phyloP scores from a whole-genome alignment of 1,284 basidiomycete genomes.

The Malassezia globosa region DNA sequence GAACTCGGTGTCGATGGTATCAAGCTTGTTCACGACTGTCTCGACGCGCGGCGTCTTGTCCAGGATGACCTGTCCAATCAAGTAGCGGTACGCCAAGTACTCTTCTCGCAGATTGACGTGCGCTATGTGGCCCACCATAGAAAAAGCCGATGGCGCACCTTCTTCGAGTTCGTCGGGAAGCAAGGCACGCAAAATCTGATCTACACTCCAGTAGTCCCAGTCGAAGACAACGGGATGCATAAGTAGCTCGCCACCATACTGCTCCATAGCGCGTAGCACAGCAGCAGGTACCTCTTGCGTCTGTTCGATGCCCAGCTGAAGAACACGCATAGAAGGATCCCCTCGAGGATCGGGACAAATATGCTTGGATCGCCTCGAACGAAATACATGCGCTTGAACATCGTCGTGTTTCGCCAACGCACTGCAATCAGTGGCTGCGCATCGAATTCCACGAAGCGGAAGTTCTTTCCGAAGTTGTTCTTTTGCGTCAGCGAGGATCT shows the following conservation, averaged over 20 bases:
- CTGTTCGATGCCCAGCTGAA: conserved; percentile 10
- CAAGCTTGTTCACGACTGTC: conserved; percentile 92
- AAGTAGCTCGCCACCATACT: neutral
- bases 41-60: conserved; percentile 55
- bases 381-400: conserved; percentile 12
- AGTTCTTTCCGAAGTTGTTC: conserved; percentile 8
- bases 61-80: conserved; percentile 76
- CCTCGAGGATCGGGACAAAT: conserved; percentile 11
- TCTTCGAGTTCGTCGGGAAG: conserved; percentile 13
- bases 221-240: conserved; percentile 13
- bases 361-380: conserved; percentile 13
- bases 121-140: conserved; percentile 74
- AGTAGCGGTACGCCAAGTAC: conserved; percentile 76
- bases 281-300: neutral
- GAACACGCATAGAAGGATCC: conserved; percentile 6
- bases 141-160: conserved; percentile 76
- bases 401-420: conserved; percentile 4
- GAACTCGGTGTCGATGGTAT: conserved; percentile 74
- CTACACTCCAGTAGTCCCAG: conserved; percentile 17
- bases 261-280: conserved; percentile 1
- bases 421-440: conserved; percentile 4
- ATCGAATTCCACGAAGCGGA: conserved; percentile 12
- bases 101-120: conserved; percentile 84
- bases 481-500: conserved; percentile 4
- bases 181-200: conserved; percentile 17